Base-by-base conservation (phyloP, 2,329 filamentous ascomycete genomes). In the Sporothrix phasma region DNA sequence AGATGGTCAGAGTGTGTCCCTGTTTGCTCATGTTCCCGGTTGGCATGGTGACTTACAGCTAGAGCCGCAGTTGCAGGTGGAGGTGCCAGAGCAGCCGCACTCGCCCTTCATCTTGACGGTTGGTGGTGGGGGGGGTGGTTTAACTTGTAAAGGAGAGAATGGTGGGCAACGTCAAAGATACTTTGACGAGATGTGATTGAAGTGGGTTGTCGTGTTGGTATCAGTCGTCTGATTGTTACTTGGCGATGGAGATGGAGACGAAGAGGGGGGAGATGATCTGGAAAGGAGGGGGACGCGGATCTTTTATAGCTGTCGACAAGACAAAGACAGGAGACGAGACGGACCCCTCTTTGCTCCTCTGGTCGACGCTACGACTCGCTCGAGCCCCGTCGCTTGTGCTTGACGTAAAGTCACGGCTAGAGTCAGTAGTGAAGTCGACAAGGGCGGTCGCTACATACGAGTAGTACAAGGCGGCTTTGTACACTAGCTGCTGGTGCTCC, bases 101-200 rank as follows among this genome's bases (percentile, higher is more conserved):
- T 75, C 73, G 67, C 72, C 72, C 72, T 74, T 74, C 73, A 75
- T 75, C 63, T 70, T 75, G 72, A 70, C 64, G 63, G 68, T 61
- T 63, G 43, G 10, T 63, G 24, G 43, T 37, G 24, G 63, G 59
- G 46, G 29, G 22, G 17, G 34, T 17, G 7, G 39, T 10, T 68
- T 68, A 68, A 68, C 67, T 67, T 62, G 67, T 37, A 58, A 39
- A 19, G 47, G 66, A 62, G 66, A 59, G 61, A 68, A 68, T 68
- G 62, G 49, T 68, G 66, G 65, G 62, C 64, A 64, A 65, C 62
- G 47, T 45, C 15, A 26, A 46, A n/a, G 11, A 13, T 22, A 34
- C 15, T 59, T 47, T 61, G 53, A 39, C 6, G n/a, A n/a, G 37
- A 39, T 51, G 11, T 39, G 17, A 10, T 41, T 29, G 15, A 29